Evolutionary conservation across 306 rosid genomes (phyloP), one percentile per base, ranked within the genome.

Genomic region (Trifolium fragiferum): DNA sequence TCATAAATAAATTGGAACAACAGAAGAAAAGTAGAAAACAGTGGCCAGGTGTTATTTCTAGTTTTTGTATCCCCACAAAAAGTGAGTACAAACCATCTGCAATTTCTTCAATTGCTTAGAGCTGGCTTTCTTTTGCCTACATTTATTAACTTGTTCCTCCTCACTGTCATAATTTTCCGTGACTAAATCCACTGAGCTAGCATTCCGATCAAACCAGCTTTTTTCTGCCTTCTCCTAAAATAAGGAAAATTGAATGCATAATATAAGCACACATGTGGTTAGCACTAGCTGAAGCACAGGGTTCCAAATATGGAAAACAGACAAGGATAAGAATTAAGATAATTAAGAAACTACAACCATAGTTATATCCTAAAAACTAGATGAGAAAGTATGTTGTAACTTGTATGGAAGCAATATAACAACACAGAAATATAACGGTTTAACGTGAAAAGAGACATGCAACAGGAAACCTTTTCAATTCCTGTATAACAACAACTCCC

Each of bases 171-270:
- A 76, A 59, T 78, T 76, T 50, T 91, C 94, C 38, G 83, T 67
- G 54, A 83, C 76, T 76, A 94, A 79, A 37, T 90, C 96, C 77
- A 91, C 80, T 18, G 86, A 84, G 66, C 83, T 88, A 35, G 97
- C 96, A 90, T 88, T 92, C 79, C 89, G 82, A 77, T 92, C 96
- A 68, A 88, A 76, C 99, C 99, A 94, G 82, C 46, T 90, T 76
- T 92, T 94, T 59, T 80, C 82, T 10, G 89, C 91, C 75, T 84
- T 92, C 69, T 79, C 99, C 99, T 94, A 68, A 18, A 81, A 79
- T 51, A 41, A 46, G 41, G 65, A 59, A 25, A 55, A 49, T 21
- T 46, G 50, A 63, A 46, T 76, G 77, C 37, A 49, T 32, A 46
- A 49, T 41, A 67, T 13, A 64, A 74, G 15, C 35, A 32, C 53